Evolutionary conservation across 2,329 filamentous ascomycete genomes (phyloP).

Genomic region (Apiospora sp.): DNA sequence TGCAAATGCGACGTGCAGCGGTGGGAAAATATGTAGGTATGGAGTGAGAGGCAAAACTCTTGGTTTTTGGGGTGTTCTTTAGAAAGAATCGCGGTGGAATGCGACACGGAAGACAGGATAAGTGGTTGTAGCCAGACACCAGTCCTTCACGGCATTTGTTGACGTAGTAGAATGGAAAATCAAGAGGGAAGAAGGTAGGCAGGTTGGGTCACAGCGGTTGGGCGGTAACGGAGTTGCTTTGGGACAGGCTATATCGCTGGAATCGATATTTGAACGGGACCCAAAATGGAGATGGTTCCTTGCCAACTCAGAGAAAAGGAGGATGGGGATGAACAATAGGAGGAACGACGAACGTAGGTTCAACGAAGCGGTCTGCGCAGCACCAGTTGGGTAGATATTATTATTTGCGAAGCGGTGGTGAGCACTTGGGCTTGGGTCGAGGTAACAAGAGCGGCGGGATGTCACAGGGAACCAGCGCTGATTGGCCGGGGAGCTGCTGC

Average conservation of each 20-base stretch:
- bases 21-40: neutral
- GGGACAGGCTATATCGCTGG: slow-evolving; percentile 7
- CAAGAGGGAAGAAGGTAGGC: neutral
- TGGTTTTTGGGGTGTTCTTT: neutral
- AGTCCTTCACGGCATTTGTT: slow-evolving; percentile 15
- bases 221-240: slow-evolving; percentile 11
- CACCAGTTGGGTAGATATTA: slow-evolving; percentile 12
- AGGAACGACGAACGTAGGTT: slow-evolving; percentile 6
- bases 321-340: slow-evolving; percentile 17
- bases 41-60: slow-evolving; percentile 1
- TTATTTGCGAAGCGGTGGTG: slow-evolving; percentile 17
- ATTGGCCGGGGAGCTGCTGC: neutral
- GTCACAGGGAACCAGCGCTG: neutral
- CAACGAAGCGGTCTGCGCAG: slow-evolving; percentile 16
- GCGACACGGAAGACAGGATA: slow-evolving; percentile 11
- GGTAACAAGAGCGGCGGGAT: slow-evolving; percentile 6
- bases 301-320: slow-evolving; percentile 9
- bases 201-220: slow-evolving; percentile 22
- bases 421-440: slow-evolving; percentile 18
- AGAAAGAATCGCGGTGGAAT: slow-evolving; percentile 4
- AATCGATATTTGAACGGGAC: slow-evolving; percentile 7
- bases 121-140: slow-evolving; percentile 16
- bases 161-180: slow-evolving; percentile 3
- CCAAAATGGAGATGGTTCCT: slow-evolving; percentile 14
- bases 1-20: neutral